Evolutionary conservation across 2,329 filamentous ascomycete species (phyloP), one percentile per base, ranked within the genome.

Genomic region (Knoxdaviesia capensis): DNA sequence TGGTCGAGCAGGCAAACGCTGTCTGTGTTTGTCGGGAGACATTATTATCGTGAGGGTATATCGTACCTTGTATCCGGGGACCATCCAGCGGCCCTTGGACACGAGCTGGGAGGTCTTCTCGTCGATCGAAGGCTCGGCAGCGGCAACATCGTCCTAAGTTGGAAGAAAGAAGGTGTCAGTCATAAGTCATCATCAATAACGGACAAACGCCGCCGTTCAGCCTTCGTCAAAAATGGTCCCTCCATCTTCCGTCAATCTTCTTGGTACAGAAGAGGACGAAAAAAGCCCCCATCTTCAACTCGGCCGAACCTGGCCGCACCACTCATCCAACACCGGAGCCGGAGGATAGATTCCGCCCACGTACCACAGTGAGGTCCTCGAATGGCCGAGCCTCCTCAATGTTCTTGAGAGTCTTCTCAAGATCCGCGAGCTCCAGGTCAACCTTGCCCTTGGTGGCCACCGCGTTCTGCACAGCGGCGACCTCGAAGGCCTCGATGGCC

Each of bases 401-500:
- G 68, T 98, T 96, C 73, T 82, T 80, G 58, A 98, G 69, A 39
- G 90, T 96, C 69, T 86, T 86, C 63, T 88, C 75, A 59, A 98
- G 71, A 63, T 93, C 88, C 72, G 80, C 77, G 62, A 98, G 72
- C 71, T 98, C 90, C 49, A 84, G 71, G 66, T 94, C 88, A 54
- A 98, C 88, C 68, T 87, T 86, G 58, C 77, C 71, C 80, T 94
- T 96, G 59, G 90, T 96, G 60, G 85, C 81, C 76, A 94, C 78
- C 50, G 90, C 90, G 65, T 88, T 94, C 80, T 92, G 85, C 55
- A 98, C 65, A 51, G 90, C 90, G 74, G 96, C 86, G 45, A 83
- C 78, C 76, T 98, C 88, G 60, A 98, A 98, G 44, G 85, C 83
- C 59, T 96, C 87, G 59, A 98, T 96, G 55, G 87, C 84, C 79